Evolutionary conservation across 768 basidiomycete species (phyloP).

Genomic region (Boletus sensibilis): DNA sequence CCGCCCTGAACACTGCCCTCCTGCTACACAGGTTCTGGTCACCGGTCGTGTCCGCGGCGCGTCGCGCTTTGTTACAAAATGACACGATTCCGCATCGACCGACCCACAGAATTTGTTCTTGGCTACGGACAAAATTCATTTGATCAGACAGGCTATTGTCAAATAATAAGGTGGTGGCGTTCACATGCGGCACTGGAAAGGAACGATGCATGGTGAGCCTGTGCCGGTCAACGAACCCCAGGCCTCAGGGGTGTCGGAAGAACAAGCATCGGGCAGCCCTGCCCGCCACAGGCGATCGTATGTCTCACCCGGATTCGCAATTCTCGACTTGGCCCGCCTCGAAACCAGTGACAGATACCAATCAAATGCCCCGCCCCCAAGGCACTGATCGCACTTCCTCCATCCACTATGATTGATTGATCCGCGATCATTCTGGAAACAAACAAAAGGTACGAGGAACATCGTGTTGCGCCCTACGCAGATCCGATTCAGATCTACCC

Average conservation of each 20-base stretch:
- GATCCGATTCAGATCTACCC: neutral
- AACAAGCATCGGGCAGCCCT: neutral
- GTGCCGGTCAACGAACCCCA: neutral
- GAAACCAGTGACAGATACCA: neutral
- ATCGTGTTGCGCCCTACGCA: neutral
- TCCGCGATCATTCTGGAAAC: neutral
- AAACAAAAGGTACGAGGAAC: neutral
- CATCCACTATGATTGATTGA: neutral
- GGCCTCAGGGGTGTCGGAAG: neutral
- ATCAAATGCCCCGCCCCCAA: neutral
- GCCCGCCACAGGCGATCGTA: neutral
- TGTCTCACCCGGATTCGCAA: neutral
- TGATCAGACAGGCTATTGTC: neutral
- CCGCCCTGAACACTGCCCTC: slow-evolving; percentile 13
- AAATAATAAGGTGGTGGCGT: neutral
- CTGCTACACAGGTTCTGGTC: neutral
- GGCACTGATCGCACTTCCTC: too few species aligned
- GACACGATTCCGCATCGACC: neutral
- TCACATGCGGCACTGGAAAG: neutral
- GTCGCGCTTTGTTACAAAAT: neutral
- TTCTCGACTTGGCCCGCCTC: neutral
- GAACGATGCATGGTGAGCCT: neutral
- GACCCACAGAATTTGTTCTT: neutral
- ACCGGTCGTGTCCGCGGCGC: neutral
- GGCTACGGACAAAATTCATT: neutral